phyloP scores from a whole-genome alignment of 768 basidiomycete species.

The Hortiboletus campestris region DNA sequence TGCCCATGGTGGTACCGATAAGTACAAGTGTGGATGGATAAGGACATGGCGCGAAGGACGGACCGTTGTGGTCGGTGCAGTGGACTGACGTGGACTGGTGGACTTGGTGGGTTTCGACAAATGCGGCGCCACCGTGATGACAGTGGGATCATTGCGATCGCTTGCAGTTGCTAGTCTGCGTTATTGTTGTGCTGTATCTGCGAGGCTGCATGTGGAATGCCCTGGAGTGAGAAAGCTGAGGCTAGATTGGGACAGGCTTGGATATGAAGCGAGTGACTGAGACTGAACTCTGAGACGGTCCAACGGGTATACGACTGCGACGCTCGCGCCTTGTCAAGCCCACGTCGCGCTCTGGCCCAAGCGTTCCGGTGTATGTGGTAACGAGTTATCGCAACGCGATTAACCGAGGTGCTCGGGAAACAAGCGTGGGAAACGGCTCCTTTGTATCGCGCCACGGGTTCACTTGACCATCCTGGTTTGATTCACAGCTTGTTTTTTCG shows the following conservation, averaged over 20 bases:
- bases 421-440: conserved; percentile 24
- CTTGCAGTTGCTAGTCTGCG: not conserved
- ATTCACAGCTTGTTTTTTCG: conserved; percentile 23
- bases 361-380: not conserved
- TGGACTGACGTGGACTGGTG: not conserved
- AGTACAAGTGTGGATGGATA: not conserved
- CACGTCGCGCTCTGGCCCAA: not conserved
- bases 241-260: not conserved
- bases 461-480: conserved; percentile 8
- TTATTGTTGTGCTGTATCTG: not conserved
- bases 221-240: not conserved
- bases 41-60: not conserved
- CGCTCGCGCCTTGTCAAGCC: conserved; percentile 6
- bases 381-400: conserved; percentile 9
- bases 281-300: not conserved
- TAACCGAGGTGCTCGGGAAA: conserved; percentile 18
- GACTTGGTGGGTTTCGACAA: too few relatives aligned
- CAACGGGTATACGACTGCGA: conserved; percentile 1
- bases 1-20: not conserved
- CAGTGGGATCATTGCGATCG: not conserved
- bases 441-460: conserved; percentile 13
- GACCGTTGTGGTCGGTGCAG: not conserved
- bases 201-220: not conserved
- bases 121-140: not conserved
- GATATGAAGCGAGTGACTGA: not conserved